phyloP scores from a whole-genome alignment of 2,329 filamentous ascomycete genomes.

The Fusarium protoensiforme region DNA sequence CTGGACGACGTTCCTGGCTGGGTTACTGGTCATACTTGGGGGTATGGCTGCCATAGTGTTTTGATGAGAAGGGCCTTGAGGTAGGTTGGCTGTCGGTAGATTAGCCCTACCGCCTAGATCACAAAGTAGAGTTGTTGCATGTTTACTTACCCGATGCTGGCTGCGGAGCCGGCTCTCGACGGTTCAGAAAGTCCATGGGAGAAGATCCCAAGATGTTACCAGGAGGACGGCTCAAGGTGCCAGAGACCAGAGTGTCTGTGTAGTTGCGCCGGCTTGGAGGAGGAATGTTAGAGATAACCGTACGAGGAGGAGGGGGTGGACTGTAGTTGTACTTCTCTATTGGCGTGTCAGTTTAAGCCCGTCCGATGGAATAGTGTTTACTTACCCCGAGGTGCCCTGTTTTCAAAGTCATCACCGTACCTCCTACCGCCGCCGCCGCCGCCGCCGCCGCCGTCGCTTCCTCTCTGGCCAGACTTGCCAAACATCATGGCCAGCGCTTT shows the following conservation, averaged over 20 bases:
- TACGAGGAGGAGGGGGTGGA: constrained; percentile 1
- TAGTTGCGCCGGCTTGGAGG: constrained; percentile 37
- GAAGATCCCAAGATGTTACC: constrained; percentile 36
- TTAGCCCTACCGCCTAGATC: background rate
- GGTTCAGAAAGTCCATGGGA: constrained; percentile 37
- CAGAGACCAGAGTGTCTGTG: constrained; percentile 8
- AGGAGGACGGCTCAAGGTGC: constrained; percentile 9
- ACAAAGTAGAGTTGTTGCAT: too few relatives aligned
- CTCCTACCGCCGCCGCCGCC: background rate
- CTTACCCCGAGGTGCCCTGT: constrained; percentile 23
- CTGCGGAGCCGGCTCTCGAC: constrained; percentile 12
- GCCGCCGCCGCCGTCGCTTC: background rate
- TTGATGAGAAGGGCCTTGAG: background rate
- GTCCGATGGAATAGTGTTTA: background rate
- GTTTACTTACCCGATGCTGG: constrained; percentile 13
- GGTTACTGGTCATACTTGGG: background rate
- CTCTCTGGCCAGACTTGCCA: background rate
- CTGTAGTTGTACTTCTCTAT: constrained; percentile 8
- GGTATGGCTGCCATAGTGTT: background rate
- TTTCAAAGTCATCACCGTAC: background rate
- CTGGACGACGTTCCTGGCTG: background rate
- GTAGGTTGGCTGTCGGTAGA: background rate
- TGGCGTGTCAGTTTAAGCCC: background rate
- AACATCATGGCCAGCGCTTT: constrained; percentile 42
- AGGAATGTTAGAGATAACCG: background rate